Evolutionary conservation across 371 early-diverging fungal genomes (phyloP).

Genomic region (Circinella umbellata): DNA sequence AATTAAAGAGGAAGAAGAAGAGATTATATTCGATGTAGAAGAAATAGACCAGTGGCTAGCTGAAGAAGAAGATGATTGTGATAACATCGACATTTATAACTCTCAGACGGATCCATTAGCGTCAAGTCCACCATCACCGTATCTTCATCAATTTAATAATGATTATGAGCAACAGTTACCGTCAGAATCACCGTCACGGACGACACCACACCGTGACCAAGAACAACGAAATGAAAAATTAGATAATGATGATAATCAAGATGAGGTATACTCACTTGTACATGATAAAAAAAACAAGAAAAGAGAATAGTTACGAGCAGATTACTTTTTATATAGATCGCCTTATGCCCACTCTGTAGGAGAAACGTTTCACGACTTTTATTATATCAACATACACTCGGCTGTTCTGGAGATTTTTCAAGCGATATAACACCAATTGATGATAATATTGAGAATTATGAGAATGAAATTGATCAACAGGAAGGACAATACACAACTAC

Average conservation of each 20-base stretch:
- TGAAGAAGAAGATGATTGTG: neutral
- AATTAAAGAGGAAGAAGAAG: neutral
- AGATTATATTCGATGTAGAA: neutral
- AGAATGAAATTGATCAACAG: neutral
- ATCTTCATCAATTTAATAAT: neutral
- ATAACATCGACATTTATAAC: neutral
- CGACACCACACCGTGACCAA: too few relatives aligned
- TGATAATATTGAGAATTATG: neutral
- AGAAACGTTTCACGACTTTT: neutral
- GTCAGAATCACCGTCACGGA: too few relatives aligned
- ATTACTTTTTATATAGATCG: neutral
- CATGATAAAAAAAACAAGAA: too few relatives aligned
- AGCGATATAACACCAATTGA: too few relatives aligned
- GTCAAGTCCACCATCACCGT: conserved; percentile 3
- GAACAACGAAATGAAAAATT: neutral
- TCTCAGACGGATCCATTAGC: neutral
- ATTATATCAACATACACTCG: neutral
- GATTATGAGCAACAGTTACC: neutral
- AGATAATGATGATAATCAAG: neutral
- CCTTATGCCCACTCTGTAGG: neutral
- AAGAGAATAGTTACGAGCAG: too few relatives aligned
- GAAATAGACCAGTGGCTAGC: neutral
- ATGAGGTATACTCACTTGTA: neutral
- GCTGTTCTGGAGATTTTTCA: neutral
- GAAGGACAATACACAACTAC: neutral